Percentiles rank a stretch among this genome's conserved stretches.
Conservation (phyloP, 768 basidiomycete genomes). For the Artomyces pyxidatus region DNA sequence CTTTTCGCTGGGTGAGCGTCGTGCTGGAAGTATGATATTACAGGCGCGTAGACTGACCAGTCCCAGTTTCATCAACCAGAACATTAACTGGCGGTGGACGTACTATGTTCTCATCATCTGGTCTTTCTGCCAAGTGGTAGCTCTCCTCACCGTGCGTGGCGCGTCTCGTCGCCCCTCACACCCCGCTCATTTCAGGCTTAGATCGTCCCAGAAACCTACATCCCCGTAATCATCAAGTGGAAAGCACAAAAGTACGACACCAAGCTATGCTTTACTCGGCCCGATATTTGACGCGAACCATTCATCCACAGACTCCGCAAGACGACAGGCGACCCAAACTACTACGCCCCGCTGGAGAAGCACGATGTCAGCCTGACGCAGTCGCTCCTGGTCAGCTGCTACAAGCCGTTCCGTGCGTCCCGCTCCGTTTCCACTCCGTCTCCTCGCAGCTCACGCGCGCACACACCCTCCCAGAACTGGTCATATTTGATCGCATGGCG, state of each 20-base stretch:
- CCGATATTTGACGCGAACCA: background rate
- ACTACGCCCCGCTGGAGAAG: slow-evolving; percentile 54
- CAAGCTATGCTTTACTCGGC: background rate
- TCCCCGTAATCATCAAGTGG: slow-evolving; percentile 46
- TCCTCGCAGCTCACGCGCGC: background rate
- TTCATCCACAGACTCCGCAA: slow-evolving; percentile 40
- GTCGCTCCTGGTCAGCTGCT: slow-evolving; percentile 52
- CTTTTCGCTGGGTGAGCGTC: slow-evolving; percentile 46
- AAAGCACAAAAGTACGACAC: slow-evolving; percentile 46
- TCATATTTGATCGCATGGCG: slow-evolving; percentile 68
- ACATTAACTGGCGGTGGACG: slow-evolving; percentile 68
- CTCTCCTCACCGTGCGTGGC: slow-evolving; percentile 41
- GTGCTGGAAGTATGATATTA: background rate
- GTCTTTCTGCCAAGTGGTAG: slow-evolving; percentile 45
- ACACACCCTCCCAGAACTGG: slow-evolving; percentile 42
- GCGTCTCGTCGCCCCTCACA: too few species aligned
- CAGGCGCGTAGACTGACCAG: background rate
- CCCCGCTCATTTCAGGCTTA: slow-evolving; percentile 17
- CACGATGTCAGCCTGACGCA: slow-evolving; percentile 33
- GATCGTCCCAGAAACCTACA: slow-evolving; percentile 69
- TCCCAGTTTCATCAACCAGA: slow-evolving; percentile 25
- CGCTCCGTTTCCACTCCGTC: background rate
- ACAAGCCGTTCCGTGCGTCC: slow-evolving; percentile 61
- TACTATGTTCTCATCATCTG: slow-evolving; percentile 66
- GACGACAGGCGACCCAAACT: slow-evolving; percentile 42